Conservation (phyloP, 164 flowering plant species). For the Liriodendron chinense region DNA sequence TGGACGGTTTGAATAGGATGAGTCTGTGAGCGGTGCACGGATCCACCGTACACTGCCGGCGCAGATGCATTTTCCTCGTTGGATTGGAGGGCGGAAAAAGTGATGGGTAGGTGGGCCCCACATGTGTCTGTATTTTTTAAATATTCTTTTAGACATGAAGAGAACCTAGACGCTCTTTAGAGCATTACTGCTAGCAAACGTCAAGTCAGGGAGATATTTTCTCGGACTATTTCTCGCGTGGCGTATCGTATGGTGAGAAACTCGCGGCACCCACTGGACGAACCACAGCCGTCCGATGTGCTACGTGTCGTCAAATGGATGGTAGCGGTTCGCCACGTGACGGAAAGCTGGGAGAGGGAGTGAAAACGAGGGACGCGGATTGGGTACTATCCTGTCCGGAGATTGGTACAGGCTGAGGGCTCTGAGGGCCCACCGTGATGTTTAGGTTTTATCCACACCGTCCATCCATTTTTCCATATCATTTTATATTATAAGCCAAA, state of each 20-base stretch:
- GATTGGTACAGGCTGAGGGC: too few species aligned
- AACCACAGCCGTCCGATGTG: background rate
- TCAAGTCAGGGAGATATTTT: background rate
- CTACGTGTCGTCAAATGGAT: background rate
- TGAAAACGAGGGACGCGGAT: too few species aligned
- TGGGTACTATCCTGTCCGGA: too few species aligned
- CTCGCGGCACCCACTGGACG: background rate
- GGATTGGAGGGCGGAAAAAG: slow-evolving; percentile 7
- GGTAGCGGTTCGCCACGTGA: background rate
- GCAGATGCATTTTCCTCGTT: background rate
- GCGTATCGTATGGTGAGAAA: background rate
- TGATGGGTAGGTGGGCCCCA: slow-evolving; percentile 38
- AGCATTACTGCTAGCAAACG: background rate
- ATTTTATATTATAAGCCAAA: too few species aligned
- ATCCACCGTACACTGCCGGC: background rate
- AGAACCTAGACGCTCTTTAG: slow-evolving; percentile 63
- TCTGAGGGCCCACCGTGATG: too few species aligned
- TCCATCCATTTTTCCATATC: too few species aligned
- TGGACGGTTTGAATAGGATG: background rate
- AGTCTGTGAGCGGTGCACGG: background rate
- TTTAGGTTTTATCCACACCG: too few species aligned
- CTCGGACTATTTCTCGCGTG: background rate
- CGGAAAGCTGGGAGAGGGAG: background rate
- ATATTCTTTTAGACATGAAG: slow-evolving; percentile 43
- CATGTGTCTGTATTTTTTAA: background rate